Evolutionary conservation across 1,284 basidiomycete species (phyloP), one percentile per base, ranked within the genome.

Genomic region (Pseudozyma thailandica): DNA sequence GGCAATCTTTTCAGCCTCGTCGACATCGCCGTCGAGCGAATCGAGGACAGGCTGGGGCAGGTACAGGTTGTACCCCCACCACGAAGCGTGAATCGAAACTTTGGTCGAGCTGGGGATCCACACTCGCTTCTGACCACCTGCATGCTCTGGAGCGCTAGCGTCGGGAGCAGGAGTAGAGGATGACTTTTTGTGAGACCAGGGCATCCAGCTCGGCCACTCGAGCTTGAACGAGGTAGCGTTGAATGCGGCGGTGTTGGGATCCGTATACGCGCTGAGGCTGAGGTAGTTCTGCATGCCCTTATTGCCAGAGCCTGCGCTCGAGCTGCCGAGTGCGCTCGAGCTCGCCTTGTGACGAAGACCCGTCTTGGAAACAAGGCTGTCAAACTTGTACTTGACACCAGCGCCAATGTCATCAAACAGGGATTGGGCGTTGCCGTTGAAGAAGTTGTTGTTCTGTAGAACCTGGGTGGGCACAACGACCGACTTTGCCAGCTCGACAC

Each of bases 31-130:
- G 10, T 65, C 72, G 9, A 79, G 41, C 25, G 35, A 44, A 21
- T 56, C 58, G 35, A 79, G 50, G 6, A 79, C 74, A 2, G 77
- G 43, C 47, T 73, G 53, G 3, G 77, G 77, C 6, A 79, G 61
- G 58, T 77, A 77, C 6, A 78, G 46, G 35, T 59, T 73, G 54
- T 61, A 79, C 2, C 77, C 77, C 77, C 77, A 79, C 77, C 77
- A 79, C 2, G 55, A 58, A 13, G 74, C 75, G 44, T 74, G 65
- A 44, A 75, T 44, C 18, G 73, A 76, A 13, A 78, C 54, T 35
- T 70, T 57, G 45, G 76, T 76, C 2, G 66, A 28, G 25, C 53
- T 60, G 21, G 77, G 73, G 10, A 79, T 46, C 77, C 77, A 79
- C 21, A 79, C 59, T 18, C 77, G 62, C 45, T 79, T 79, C 21